These are phyloP conservation scores for Gossypium bickii DNA, from an alignment of 345 rosid genomes.

Conservation along the genomic window DNA sequence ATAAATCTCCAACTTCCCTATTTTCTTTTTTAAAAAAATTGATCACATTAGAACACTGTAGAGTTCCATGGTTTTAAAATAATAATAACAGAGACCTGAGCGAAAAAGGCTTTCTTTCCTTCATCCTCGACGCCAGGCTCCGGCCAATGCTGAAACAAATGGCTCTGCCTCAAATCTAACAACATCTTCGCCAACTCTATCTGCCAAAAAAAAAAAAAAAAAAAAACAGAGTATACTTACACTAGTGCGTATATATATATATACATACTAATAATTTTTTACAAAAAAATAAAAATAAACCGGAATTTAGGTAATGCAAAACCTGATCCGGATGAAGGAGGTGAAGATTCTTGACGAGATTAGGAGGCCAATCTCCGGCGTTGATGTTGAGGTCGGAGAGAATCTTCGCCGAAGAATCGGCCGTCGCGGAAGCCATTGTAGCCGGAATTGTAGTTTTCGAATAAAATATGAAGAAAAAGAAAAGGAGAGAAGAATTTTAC, in stretches of 20 bases:
- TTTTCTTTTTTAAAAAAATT: too few species aligned
- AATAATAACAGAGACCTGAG: not conserved
- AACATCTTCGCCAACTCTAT: not conserved
- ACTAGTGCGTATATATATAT: not conserved
- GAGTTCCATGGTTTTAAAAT: not conserved
- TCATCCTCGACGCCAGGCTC: not conserved
- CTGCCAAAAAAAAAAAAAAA: not conserved
- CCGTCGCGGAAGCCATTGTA: slow-evolving; percentile 31
- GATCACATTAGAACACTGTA: too few species aligned
- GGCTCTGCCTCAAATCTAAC: not conserved
- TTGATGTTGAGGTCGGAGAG: slow-evolving; percentile 35
- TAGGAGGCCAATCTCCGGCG: slow-evolving; percentile 42
- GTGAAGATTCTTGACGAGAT: slow-evolving; percentile 10
- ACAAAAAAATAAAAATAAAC: not conserved
- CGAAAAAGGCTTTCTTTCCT: not conserved
- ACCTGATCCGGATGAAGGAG: not conserved
- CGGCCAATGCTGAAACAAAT: slow-evolving; percentile 2
- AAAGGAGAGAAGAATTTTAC: not conserved
- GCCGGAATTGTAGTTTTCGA: not conserved
- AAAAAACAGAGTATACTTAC: not conserved
- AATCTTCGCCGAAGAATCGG: slow-evolving; percentile 37
- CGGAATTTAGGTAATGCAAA: not conserved
- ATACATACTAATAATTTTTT: too few species aligned
- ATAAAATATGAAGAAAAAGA: not conserved
- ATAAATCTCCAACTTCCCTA: not conserved